Conservation (phyloP, 257 asterid species). For the Solanum neorickii region DNA sequence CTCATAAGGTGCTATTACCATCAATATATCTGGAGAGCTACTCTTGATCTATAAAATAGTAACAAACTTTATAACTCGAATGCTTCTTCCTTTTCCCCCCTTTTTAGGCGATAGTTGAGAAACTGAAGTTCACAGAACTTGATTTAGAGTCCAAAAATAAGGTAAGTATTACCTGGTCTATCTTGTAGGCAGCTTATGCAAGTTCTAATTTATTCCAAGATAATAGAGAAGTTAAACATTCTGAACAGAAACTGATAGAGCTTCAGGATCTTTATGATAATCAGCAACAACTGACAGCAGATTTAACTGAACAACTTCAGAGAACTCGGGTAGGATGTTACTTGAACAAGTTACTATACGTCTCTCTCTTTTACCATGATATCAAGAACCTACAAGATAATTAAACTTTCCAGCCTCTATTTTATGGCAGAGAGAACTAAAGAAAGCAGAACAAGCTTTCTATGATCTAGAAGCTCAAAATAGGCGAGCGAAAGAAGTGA, state of each 20-base stretch:
- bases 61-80: not conserved
- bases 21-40: not conserved
- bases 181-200: not conserved
- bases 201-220: not conserved
- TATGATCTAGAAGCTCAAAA: constrained; percentile 24
- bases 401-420: not conserved
- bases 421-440: constrained; percentile 30
- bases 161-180: not conserved
- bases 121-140: constrained; percentile 8
- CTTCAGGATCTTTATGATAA: constrained; percentile 28
- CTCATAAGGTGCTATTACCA: constrained; percentile 20
- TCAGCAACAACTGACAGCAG: constrained; percentile 38
- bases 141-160: constrained; percentile 16
- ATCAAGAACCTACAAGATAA: not conserved
- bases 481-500: constrained; percentile 16
- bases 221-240: not conserved
- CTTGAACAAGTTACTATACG: not conserved
- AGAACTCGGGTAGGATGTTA: constrained; percentile 27
- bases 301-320: constrained; percentile 29
- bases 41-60: not conserved
- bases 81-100: not conserved
- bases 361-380: not conserved
- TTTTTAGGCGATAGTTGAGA: constrained; percentile 15
- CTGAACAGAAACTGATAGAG: constrained; percentile 31
- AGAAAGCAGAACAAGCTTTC: constrained; percentile 25